These are phyloP conservation scores for Vigna hirtella DNA, from an alignment of 306 rosid genomes.

Conservation along the genomic window DNA sequence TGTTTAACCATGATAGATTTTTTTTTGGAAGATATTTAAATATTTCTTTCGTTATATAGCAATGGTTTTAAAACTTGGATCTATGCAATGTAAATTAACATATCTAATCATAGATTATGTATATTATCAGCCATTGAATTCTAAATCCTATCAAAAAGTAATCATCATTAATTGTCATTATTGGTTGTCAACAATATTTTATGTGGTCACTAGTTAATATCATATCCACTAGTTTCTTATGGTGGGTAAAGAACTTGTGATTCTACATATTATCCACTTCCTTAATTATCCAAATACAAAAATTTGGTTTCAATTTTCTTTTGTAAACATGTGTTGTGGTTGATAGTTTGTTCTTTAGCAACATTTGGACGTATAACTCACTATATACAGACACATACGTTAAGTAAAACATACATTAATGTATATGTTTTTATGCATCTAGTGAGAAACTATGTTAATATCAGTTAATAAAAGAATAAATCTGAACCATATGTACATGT, in stretches of 20 bases:
- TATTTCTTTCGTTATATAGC: too few relatives aligned
- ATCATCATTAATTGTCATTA: not conserved
- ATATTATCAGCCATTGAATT: constrained; percentile 13
- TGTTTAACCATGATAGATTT: too few relatives aligned
- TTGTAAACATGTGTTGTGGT: too few relatives aligned
- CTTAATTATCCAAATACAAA: not conserved
- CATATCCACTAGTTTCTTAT: constrained; percentile 19
- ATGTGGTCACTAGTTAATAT: constrained; percentile 4
- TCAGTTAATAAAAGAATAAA: too few relatives aligned
- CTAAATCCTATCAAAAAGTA: not conserved
- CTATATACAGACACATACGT: too few relatives aligned
- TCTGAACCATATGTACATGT: too few relatives aligned
- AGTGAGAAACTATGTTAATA: too few relatives aligned
- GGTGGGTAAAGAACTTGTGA: constrained; percentile 3
- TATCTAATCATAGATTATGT: not conserved
- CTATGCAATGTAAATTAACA: not conserved
- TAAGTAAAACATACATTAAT: not conserved
- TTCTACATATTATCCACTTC: not conserved
- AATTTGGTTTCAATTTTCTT: not conserved
- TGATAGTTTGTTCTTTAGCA: too few relatives aligned
- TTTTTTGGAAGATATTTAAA: too few relatives aligned
- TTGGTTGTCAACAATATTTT: not conserved
- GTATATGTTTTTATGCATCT: not conserved
- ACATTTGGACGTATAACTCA: too few relatives aligned
- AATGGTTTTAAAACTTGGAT: not conserved